phyloP scores from a whole-genome alignment of 2,329 filamentous ascomycete genomes.

The Metarhizium guizhouense region DNA sequence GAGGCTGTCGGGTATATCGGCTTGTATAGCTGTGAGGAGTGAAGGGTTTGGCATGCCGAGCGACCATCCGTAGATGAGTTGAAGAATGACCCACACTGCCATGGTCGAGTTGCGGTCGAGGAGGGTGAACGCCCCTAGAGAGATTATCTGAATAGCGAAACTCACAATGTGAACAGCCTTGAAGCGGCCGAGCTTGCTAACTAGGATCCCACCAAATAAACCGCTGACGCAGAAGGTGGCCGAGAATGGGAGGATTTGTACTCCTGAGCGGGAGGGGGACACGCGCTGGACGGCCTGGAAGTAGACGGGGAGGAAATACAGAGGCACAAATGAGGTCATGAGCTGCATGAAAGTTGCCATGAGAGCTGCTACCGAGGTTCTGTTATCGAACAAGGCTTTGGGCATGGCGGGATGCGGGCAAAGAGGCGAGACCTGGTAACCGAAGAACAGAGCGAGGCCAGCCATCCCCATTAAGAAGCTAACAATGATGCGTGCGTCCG shows the following conservation, averaged over 20 bases:
- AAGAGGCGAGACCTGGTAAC: background rate
- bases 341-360: background rate
- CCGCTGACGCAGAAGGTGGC: background rate
- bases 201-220: background rate
- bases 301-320: background rate
- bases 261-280: background rate
- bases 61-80: background rate
- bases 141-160: background rate
- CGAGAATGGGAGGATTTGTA: background rate
- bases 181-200: background rate
- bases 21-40: slow-evolving; percentile 34
- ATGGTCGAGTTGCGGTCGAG: background rate
- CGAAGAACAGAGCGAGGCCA: slow-evolving; percentile 5
- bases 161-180: too few relatives aligned
- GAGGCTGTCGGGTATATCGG: slow-evolving; percentile 26
- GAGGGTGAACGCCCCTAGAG: background rate
- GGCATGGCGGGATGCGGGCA: background rate
- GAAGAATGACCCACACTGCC: background rate
- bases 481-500: slow-evolving; percentile 24
- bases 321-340: background rate
- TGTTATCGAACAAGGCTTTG: background rate
- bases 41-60: slow-evolving; percentile 18
- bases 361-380: background rate
- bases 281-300: background rate
- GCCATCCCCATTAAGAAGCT: slow-evolving; percentile 31